These are phyloP conservation scores for Penicillium thymicola DNA, from an alignment of 2,329 filamentous ascomycete species.

Conservation along the genomic window DNA sequence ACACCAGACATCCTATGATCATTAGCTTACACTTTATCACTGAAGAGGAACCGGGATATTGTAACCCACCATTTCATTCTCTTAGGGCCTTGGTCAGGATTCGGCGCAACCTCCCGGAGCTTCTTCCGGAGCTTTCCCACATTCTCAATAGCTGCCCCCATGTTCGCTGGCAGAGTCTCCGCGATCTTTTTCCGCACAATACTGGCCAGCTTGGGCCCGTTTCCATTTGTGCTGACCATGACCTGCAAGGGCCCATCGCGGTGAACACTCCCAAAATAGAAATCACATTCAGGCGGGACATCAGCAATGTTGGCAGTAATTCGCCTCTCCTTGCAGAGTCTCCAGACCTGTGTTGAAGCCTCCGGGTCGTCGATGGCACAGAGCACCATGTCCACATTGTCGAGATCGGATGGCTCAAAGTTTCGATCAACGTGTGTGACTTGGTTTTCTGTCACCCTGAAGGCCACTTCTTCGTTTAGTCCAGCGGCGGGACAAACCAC, in stretches of 20 bases:
- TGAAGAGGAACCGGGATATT: background rate
- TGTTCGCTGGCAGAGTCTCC: slow-evolving; percentile 68
- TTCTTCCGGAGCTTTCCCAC: slow-evolving; percentile 77
- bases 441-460: slow-evolving; percentile 71
- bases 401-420: slow-evolving; percentile 84
- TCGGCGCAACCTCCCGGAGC: slow-evolving; percentile 72
- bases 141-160: slow-evolving; percentile 79
- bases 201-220: slow-evolving; percentile 85
- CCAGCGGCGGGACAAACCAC: slow-evolving; percentile 77
- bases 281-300: slow-evolving; percentile 94
- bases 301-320: slow-evolving; percentile 96
- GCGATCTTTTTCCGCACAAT: slow-evolving; percentile 82
- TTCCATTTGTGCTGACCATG: slow-evolving; percentile 98
- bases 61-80: slow-evolving; percentile 77
- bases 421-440: slow-evolving; percentile 76
- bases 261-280: slow-evolving; percentile 96
- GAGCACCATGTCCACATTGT: slow-evolving; percentile 79
- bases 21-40: background rate
- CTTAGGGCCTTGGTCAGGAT: slow-evolving; percentile 70
- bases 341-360: slow-evolving; percentile 88
- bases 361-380: slow-evolving; percentile 90
- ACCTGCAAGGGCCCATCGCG: slow-evolving; percentile 93
- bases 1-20: slow-evolving; percentile 79
- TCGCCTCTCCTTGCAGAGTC: slow-evolving; percentile 78
- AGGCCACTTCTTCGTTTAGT: slow-evolving; percentile 82